Evolutionary conservation across 208 protist species (phyloP).

Genomic region (Herpetomonas samuelpessoai): DNA sequence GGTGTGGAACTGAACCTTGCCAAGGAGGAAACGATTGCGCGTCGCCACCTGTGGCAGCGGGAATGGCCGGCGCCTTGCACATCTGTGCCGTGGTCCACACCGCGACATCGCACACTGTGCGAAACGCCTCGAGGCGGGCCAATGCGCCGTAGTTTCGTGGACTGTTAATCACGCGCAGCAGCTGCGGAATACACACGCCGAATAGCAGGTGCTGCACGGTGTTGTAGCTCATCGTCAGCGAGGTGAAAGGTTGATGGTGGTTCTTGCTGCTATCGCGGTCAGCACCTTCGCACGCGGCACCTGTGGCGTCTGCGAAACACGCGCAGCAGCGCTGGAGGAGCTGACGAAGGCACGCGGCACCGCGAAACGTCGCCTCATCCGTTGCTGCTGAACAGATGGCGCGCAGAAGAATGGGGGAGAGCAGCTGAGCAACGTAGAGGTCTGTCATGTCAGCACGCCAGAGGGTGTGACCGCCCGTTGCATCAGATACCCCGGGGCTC

Average conservation of each 20-base stretch:
- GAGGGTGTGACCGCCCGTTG: too few relatives aligned
- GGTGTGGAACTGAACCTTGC: too few relatives aligned
- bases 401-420: conserved; percentile 53
- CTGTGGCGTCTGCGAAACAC: too few relatives aligned
- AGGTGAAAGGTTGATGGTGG: too few relatives aligned
- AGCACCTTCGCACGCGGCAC: too few relatives aligned
- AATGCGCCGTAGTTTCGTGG: conserved; percentile 17
- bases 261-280: too few relatives aligned
- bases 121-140: conserved; percentile 53
- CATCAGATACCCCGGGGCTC: too few relatives aligned
- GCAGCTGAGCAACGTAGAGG: conserved; percentile 15
- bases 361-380: conserved; percentile 46
- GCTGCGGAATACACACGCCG: conserved; percentile 48
- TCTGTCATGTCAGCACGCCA: not conserved
- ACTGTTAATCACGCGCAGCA: conserved; percentile 35
- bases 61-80: too few relatives aligned
- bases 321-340: conserved; percentile 15
- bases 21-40: too few relatives aligned
- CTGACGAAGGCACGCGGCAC: not conserved
- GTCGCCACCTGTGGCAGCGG: too few relatives aligned
- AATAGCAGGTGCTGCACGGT: conserved; percentile 12
- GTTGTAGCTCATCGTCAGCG: not conserved
- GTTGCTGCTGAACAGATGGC: conserved; percentile 27
- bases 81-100: conserved; percentile 8
- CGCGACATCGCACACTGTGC: conserved; percentile 31